These are phyloP conservation scores for Dianthus caryophyllus DNA, from an alignment of 148 eudicot genomes.

Conservation along the genomic window DNA sequence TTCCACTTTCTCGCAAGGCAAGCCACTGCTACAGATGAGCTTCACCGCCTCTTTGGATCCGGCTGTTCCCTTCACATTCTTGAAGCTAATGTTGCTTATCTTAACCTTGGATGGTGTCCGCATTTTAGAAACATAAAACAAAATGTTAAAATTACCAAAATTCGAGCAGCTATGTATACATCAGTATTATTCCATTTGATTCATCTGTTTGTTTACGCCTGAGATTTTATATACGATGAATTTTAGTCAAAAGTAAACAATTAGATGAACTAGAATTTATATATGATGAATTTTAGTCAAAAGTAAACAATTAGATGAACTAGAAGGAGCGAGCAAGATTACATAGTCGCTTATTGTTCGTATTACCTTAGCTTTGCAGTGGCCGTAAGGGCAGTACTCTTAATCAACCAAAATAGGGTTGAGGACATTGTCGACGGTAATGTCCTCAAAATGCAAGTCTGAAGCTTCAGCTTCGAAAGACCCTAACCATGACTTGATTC, in stretches of 20 bases:
- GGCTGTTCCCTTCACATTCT: slow-evolving; percentile 41
- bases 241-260: too few relatives aligned
- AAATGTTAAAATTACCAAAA: too few relatives aligned
- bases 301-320: too few relatives aligned
- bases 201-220: too few relatives aligned
- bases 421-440: slow-evolving; percentile 37
- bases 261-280: too few relatives aligned
- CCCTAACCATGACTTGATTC: slow-evolving; percentile 57
- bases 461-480: slow-evolving; percentile 29
- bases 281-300: too few relatives aligned
- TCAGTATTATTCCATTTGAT: too few relatives aligned
- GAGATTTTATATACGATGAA: too few relatives aligned
- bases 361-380: slow-evolving; percentile 36
- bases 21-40: slow-evolving; percentile 35
- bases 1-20: slow-evolving; percentile 39
- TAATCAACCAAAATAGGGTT: slow-evolving; percentile 46
- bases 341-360: too few relatives aligned
- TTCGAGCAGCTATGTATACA: too few relatives aligned
- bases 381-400: slow-evolving; percentile 52
- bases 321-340: too few relatives aligned
- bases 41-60: slow-evolving; percentile 26
- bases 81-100: slow-evolving; percentile 44
- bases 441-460: slow-evolving; percentile 46
- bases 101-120: slow-evolving; percentile 42
- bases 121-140: too few relatives aligned